Evolutionary conservation across 23 red algal species (phyloP).

Genomic region (Gracilaria gracilis): DNA sequence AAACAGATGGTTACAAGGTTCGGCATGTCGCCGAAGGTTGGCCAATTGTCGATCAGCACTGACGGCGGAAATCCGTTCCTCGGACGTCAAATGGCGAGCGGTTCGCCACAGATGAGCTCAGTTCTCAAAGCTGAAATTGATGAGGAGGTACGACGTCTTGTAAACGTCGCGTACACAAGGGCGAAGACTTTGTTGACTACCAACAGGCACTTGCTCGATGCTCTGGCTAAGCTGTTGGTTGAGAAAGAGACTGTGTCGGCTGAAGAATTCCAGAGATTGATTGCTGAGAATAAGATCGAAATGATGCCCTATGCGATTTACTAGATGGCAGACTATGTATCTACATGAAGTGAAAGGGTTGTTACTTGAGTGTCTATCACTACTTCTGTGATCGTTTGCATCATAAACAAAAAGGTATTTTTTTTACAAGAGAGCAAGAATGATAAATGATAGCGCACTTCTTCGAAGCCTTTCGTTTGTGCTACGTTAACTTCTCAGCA

Average conservation of each 20-base stretch:
- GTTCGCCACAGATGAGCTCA: slow-evolving; percentile 68
- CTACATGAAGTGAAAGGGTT: no score
- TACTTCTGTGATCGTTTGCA: not conserved
- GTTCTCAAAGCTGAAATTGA: slow-evolving; percentile 80
- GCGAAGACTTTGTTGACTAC: slow-evolving; percentile 78
- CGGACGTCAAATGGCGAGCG: slow-evolving; percentile 89
- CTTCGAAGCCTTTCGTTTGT: not conserved
- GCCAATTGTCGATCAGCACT: slow-evolving; percentile 84
- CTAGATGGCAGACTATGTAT: not conserved
- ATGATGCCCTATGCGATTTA: slow-evolving; percentile 93
- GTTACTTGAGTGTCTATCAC: not conserved
- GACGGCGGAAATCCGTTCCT: slow-evolving; percentile 88
- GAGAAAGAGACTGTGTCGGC: slow-evolving; percentile 97
- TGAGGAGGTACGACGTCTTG: slow-evolving; percentile 88
- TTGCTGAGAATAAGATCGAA: slow-evolving; percentile 85
- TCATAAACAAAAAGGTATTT: not conserved
- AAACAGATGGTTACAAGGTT: slow-evolving; percentile 94
- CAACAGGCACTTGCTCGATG: slow-evolving; percentile 88
- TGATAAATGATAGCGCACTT: not conserved
- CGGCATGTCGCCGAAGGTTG: slow-evolving; percentile 90
- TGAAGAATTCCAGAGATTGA: slow-evolving; percentile 91
- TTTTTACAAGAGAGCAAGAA: not conserved
- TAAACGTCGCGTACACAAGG: slow-evolving; percentile 90
- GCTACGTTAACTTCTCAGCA: not conserved
- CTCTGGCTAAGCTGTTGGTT: slow-evolving; percentile 83